A percentile compares a stretch with the other conserved stretches of the same genome.
These are phyloP conservation scores for Aegilops speltoides DNA, from an alignment of 176 grass and related monocot species.

Conservation along the genomic window DNA sequence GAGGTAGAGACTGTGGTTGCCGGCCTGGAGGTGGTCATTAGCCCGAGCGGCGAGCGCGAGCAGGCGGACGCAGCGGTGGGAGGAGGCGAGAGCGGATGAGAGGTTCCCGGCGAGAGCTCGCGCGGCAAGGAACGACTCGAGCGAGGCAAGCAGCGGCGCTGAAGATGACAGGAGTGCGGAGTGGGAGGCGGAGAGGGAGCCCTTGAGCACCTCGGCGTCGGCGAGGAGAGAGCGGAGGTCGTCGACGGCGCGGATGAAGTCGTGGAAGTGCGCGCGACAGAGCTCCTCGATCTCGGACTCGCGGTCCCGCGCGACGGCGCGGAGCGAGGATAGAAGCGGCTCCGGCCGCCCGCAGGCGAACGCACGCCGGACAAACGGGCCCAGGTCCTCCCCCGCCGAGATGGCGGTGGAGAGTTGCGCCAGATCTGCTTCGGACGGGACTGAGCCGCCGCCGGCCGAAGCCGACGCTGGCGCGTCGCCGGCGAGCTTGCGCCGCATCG, in stretches of 20 bases:
- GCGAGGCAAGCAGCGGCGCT: slow-evolving; percentile 67
- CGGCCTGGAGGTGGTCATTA: slow-evolving; percentile 63
- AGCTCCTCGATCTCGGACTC: slow-evolving; percentile 85
- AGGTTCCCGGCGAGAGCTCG: slow-evolving; percentile 72
- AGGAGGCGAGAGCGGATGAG: slow-evolving; percentile 56
- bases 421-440: slow-evolving; percentile 53
- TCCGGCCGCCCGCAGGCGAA: slow-evolving; percentile 69
- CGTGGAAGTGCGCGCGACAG: slow-evolving; percentile 91
- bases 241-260: slow-evolving; percentile 93
- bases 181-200: slow-evolving; percentile 72
- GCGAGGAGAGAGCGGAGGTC: slow-evolving; percentile 97
- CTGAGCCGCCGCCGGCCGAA: not conserved
- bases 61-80: slow-evolving; percentile 69
- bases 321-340: slow-evolving; percentile 63
- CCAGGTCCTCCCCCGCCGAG: slow-evolving; percentile 76
- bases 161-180: slow-evolving; percentile 65
- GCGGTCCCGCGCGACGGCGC: slow-evolving; percentile 43
- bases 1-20: slow-evolving; percentile 74
- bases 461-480: slow-evolving; percentile 29
- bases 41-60: slow-evolving; percentile 75
- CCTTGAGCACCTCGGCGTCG: slow-evolving; percentile 86
- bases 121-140: slow-evolving; percentile 85
- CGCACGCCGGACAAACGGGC: slow-evolving; percentile 68
- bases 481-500: slow-evolving; percentile 60
- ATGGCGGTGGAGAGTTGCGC: slow-evolving; percentile 63